These are phyloP conservation scores for Syzygium aqueum DNA, from an alignment of 345 rosid species.

Conservation along the genomic window DNA sequence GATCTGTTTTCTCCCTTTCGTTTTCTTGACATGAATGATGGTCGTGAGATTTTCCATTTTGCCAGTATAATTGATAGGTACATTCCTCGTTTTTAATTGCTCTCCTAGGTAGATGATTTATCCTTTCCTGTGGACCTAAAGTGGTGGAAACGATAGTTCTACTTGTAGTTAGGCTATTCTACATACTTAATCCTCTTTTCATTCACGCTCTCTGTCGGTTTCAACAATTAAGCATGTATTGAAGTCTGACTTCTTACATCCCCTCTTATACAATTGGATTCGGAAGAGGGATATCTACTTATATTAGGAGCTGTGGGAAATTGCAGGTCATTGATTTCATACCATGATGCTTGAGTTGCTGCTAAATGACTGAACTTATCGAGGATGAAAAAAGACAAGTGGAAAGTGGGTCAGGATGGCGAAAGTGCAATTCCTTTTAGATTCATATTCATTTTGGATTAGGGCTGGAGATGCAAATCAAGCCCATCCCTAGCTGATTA, in stretches of 20 bases:
- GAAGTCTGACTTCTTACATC: not conserved
- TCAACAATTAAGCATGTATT: not conserved
- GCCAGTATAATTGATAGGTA: not conserved
- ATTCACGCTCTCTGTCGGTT: not conserved
- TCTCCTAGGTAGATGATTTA: not conserved
- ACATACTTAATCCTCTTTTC: not conserved
- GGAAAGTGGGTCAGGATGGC: not conserved
- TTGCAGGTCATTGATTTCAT: not conserved
- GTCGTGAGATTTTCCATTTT: not conserved
- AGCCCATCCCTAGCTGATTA: not conserved
- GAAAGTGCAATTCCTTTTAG: not conserved
- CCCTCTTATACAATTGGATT: not conserved
- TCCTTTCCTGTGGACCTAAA: not conserved
- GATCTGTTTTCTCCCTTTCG: not conserved
- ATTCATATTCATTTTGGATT: not conserved
- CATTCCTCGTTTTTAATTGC: not conserved
- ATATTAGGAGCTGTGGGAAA: not conserved
- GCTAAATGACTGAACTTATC: not conserved
- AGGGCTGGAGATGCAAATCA: not conserved
- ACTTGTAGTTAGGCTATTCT: not conserved
- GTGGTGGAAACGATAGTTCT: not conserved
- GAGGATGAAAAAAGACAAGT: not conserved
- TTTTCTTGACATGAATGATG: not conserved
- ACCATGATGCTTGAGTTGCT: not conserved
- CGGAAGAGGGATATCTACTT: not conserved